Evolutionary conservation across 208 protist genomes (phyloP).

Genomic region (Leishmania aethiopica): DNA sequence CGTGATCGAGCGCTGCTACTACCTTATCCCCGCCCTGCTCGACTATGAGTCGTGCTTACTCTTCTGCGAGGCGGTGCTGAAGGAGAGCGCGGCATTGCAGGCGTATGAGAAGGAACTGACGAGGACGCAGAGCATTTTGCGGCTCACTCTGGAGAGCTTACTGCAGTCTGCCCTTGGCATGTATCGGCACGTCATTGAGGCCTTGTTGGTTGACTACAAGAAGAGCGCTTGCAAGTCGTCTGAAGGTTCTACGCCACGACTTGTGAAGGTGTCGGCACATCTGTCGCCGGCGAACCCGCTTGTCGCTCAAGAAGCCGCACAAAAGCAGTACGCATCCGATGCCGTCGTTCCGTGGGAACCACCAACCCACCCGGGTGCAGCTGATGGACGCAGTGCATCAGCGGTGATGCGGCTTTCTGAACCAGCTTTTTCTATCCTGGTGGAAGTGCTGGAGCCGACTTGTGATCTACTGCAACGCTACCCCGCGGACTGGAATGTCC

Average conservation of each 20-base stretch:
- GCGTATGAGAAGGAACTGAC: neutral
- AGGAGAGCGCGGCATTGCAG: neutral
- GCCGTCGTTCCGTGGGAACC: neutral
- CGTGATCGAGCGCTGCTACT: constrained; percentile 35
- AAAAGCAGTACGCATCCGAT: neutral
- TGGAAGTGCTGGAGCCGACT: constrained; percentile 43
- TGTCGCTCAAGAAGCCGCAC: neutral
- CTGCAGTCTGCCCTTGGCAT: neutral
- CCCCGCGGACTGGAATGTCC: neutral
- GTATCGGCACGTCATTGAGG: neutral
- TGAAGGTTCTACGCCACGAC: neutral
- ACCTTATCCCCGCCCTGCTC: constrained; percentile 18
- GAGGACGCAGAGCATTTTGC: neutral
- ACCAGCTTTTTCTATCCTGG: constrained; percentile 25
- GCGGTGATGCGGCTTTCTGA: constrained; percentile 18
- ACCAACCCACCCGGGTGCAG: neutral
- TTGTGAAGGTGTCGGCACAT: neutral
- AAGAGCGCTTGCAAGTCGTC: neutral
- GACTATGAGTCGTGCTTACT: constrained; percentile 26
- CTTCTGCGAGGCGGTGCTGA: constrained; percentile 17
- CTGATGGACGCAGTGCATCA: neutral
- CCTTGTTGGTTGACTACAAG: constrained; percentile 5
- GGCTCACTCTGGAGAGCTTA: neutral
- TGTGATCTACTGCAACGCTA: constrained; percentile 43
- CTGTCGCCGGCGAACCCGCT: neutral